Percentiles rank a stretch among this genome's conserved stretches.
These are phyloP conservation scores for Phyllosticta citriasiana DNA, from an alignment of 2,329 filamentous ascomycete genomes.

Conservation along the genomic window DNA sequence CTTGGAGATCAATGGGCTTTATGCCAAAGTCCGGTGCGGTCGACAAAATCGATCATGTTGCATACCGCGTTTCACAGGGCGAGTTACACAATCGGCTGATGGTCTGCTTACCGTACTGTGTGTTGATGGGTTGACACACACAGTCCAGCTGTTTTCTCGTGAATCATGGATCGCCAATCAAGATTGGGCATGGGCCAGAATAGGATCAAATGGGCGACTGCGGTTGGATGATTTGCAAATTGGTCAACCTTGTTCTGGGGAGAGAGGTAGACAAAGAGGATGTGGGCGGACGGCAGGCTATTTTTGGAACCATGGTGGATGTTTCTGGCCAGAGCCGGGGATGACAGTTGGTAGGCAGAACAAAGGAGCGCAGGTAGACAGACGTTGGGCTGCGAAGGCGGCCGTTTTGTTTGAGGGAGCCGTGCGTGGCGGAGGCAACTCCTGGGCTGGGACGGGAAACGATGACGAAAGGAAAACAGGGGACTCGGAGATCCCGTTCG, in stretches of 20 bases:
- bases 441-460: not conserved
- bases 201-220: not conserved
- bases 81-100: not conserved
- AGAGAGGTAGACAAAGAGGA: not conserved
- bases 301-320: not conserved
- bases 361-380: too few species aligned
- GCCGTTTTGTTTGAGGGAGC: too few species aligned
- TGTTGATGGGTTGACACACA: not conserved
- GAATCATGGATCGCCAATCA: not conserved
- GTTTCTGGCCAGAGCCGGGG: too few species aligned
- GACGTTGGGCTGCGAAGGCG: too few species aligned
- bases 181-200: not conserved
- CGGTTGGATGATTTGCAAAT: not conserved
- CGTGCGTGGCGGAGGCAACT: not conserved
- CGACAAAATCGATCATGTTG: not conserved
- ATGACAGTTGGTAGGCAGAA: too few species aligned
- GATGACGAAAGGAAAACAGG: not conserved
- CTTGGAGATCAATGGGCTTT: not conserved
- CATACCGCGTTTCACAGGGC: not conserved
- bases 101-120: too few species aligned
- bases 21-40: not conserved
- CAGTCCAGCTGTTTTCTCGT: not conserved
- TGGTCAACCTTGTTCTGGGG: not conserved
- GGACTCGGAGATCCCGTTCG: not conserved
- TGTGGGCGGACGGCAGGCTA: not conserved